phyloP scores from a whole-genome alignment of 2,329 filamentous ascomycete species.

The Aspergillus thermomutatus region DNA sequence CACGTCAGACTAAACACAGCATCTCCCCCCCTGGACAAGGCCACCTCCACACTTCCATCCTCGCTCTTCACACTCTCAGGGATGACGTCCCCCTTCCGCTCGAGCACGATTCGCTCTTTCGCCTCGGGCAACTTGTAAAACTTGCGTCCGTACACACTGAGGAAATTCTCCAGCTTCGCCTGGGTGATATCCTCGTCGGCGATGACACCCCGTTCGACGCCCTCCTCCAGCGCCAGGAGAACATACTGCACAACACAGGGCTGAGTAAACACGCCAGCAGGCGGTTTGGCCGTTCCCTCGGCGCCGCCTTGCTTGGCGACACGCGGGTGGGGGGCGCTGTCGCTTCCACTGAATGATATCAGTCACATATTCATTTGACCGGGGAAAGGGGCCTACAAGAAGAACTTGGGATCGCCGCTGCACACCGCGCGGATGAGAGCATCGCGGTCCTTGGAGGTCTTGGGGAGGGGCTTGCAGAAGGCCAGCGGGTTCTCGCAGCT shows the following conservation, averaged over 20 bases:
- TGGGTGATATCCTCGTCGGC: not conserved
- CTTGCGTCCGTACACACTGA: not conserved
- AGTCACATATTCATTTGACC: not conserved
- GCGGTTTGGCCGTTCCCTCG: conserved; percentile 35
- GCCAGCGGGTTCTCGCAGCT: conserved; percentile 70
- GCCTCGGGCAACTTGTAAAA: not conserved
- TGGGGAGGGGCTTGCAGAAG: conserved; percentile 75
- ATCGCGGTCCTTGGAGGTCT: conserved; percentile 68
- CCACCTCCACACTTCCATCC: not conserved
- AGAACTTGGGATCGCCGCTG: conserved; percentile 58
- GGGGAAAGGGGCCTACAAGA: conserved; percentile 44
- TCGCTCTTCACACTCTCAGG: not conserved
- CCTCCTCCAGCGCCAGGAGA: not conserved
- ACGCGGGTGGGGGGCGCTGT: conserved; percentile 65
- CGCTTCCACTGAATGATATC: conserved; percentile 45
- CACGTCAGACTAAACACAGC: not conserved
- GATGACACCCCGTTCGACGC: not conserved
- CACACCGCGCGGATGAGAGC: conserved; percentile 64
- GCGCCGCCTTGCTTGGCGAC: conserved; percentile 52
- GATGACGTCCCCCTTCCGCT: not conserved
- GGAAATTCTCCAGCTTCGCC: not conserved
- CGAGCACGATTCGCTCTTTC: not conserved
- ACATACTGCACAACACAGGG: conserved; percentile 25
- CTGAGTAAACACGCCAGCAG: conserved; percentile 63
- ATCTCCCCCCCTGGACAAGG: not conserved